Base-by-base conservation (phyloP, 2,329 filamentous ascomycete genomes). In the Ceratocystis variospora region DNA sequence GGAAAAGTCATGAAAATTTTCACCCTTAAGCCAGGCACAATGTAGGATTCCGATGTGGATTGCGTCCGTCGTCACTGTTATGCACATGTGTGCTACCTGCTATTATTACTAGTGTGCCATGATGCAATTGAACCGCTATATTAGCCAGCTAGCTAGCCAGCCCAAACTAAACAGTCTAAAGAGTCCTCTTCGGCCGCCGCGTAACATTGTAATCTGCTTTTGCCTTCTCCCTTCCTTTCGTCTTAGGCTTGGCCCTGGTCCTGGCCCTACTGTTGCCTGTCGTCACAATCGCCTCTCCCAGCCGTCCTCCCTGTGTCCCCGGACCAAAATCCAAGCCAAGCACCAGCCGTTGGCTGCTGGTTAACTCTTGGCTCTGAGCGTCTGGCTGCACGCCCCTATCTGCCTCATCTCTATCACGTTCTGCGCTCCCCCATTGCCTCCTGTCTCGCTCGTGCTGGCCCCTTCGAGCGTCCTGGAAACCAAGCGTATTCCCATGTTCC, bases 291-390 rank as follows among this genome's bases (percentile, higher is more conserved):
- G 46, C 10, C n/a, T 61, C 66, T 45, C 48, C 46, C 37, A 53
- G 31, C 17, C 45, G 17, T 41, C 28, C 44, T 55, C 31, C 62
- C 37, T 33, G 44, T 15, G 37, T 48, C 22, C 31, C 45, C 5
- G 44, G 33, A 19, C 63, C 64, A 25, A 62, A 65, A 46, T 67
- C 66, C 31, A 67, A 65, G 37, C 53, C 50, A 17, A 67, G 46
- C 19, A 67, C 45, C 25, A 67, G 46, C 19, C 62, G 62, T 19
- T 67, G 63, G 22, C 62, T 65, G 15, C 55, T 64, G n/a, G 65
- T 61, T 7, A 45, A 12, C 7, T 15, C 19, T 37, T 63, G 63
- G 31, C 66, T 65, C 50, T 62, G 22, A 22, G 12, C 15, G n/a
- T 28, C 41, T 48, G 25, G 8, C 28, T 31, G 19, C 19, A 57